Evolutionary conservation across 2,329 filamentous ascomycete genomes (phyloP).

Genomic region (Amylocarpus encephaloides): DNA sequence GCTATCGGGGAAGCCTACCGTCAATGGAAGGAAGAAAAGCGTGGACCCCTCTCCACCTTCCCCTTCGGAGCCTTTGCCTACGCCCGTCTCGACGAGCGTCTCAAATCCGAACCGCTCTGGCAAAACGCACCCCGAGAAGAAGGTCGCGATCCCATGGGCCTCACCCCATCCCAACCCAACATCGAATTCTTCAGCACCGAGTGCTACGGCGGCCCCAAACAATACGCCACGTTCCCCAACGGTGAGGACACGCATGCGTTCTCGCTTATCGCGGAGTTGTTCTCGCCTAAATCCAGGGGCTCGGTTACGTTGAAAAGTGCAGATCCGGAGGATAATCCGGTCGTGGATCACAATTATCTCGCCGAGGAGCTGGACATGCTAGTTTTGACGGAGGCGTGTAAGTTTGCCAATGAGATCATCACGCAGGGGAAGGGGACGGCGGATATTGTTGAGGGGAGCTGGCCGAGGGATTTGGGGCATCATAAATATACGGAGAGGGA

Average conservation of each 20-base stretch:
- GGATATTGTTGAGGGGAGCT: slow-evolving; percentile 52
- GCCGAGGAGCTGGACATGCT: slow-evolving; percentile 51
- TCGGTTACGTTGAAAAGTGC: slow-evolving; percentile 44
- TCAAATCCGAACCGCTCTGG: slow-evolving; percentile 50
- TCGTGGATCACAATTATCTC: slow-evolving; percentile 54
- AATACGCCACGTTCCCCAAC: slow-evolving; percentile 46
- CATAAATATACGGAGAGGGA: slow-evolving; percentile 46
- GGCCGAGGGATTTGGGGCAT: slow-evolving; percentile 47
- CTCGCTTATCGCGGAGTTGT: slow-evolving; percentile 51
- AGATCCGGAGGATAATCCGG: slow-evolving; percentile 45
- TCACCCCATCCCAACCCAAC: slow-evolving; percentile 50
- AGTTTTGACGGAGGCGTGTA: slow-evolving; percentile 52
- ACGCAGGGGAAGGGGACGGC: slow-evolving; percentile 51
- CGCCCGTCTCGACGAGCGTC: slow-evolving; percentile 53
- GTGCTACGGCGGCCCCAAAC: slow-evolving; percentile 54
- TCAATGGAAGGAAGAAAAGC: slow-evolving; percentile 52
- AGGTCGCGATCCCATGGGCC: slow-evolving; percentile 57
- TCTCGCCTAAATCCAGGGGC: slow-evolving; percentile 50
- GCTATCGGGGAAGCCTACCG: slow-evolving; percentile 44
- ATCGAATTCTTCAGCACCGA: slow-evolving; percentile 58
- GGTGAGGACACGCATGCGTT: slow-evolving; percentile 49
- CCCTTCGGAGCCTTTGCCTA: slow-evolving; percentile 59
- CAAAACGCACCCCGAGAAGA: slow-evolving; percentile 39
- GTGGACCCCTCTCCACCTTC: slow-evolving; percentile 52
- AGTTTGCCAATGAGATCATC: slow-evolving; percentile 54